phyloP scores from a whole-genome alignment of 306 rosid species.

The Casuarina glauca region DNA sequence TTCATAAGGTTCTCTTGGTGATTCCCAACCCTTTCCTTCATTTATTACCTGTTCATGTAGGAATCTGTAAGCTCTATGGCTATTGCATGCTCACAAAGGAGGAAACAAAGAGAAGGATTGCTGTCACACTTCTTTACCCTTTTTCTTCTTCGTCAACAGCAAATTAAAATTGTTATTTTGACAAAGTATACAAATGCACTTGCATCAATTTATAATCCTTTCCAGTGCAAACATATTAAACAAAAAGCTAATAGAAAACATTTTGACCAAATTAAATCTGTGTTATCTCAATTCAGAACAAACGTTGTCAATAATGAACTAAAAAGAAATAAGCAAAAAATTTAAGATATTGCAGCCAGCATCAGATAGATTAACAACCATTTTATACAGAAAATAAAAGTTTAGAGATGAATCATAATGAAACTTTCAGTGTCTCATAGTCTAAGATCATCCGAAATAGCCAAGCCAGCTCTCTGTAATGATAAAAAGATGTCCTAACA shows the following conservation, averaged over 20 bases:
- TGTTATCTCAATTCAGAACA: neutral
- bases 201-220: neutral
- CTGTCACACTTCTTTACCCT: neutral
- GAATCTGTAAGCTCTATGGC: neutral
- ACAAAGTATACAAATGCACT: neutral
- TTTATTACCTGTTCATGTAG: constrained; percentile 50
- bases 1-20: constrained; percentile 96
- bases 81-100: neutral
- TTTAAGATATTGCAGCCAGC: neutral
- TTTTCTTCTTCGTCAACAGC: neutral
- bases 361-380: neutral
- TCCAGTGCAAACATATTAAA: neutral
- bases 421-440: neutral
- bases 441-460: constrained; percentile 4
- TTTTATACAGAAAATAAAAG: neutral
- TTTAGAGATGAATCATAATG: neutral
- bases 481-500: constrained; percentile 6
- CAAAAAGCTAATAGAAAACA: neutral
- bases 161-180: neutral
- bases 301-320: neutral
- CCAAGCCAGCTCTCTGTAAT: constrained; percentile 25
- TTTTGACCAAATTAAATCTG: neutral
- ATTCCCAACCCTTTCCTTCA: constrained; percentile 98
- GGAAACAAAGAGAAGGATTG: neutral
- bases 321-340: neutral